Conservation (phyloP, 305 asterid genomes). For the Lippia alba region DNA sequence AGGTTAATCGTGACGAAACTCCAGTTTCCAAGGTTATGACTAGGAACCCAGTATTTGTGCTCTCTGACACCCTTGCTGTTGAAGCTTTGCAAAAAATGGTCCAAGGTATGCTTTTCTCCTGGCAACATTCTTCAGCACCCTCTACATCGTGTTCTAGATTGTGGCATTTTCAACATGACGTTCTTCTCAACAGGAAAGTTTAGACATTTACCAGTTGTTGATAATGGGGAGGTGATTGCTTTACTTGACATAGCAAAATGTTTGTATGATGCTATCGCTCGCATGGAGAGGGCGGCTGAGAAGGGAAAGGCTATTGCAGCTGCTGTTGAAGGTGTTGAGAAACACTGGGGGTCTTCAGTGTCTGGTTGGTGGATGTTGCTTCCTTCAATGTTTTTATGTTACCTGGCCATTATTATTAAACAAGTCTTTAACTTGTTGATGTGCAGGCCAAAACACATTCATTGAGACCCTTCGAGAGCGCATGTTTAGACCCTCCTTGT, state of each 20-base stretch:
- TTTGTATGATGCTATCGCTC: conserved; percentile 95
- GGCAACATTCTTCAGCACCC: conserved; percentile 16
- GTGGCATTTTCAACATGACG: conserved; percentile 16
- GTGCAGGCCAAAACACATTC: conserved; percentile 82
- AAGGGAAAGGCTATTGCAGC: conserved; percentile 99
- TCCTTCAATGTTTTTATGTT: conserved; percentile 19
- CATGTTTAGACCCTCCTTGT: conserved; percentile 90
- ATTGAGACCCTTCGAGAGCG: conserved; percentile 91
- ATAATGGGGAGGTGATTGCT: conserved; percentile 96
- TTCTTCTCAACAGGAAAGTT: conserved; percentile 73
- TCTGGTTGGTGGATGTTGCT: conserved; percentile 68
- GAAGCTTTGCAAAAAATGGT: conserved; percentile 99
- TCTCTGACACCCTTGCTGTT: conserved; percentile 94
- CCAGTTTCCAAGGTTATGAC: conserved; percentile 96
- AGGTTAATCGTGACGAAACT: conserved; percentile 78
- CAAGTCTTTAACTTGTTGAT: conserved; percentile 26
- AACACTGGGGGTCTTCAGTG: conserved; percentile 91
- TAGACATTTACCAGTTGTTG: conserved; percentile 96
- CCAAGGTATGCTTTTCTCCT: conserved; percentile 60
- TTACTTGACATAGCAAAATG: conserved; percentile 96
- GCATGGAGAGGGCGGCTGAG: conserved; percentile 97
- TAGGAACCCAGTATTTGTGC: conserved; percentile 93
- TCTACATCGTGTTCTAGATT: conserved; percentile 15
- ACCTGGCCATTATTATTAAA: conserved; percentile 30
- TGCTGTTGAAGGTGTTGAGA: conserved; percentile 98